These are phyloP conservation scores for Saccharomycopsis microspora DNA, from an alignment of 805 yeast genomes.

Conservation along the genomic window DNA sequence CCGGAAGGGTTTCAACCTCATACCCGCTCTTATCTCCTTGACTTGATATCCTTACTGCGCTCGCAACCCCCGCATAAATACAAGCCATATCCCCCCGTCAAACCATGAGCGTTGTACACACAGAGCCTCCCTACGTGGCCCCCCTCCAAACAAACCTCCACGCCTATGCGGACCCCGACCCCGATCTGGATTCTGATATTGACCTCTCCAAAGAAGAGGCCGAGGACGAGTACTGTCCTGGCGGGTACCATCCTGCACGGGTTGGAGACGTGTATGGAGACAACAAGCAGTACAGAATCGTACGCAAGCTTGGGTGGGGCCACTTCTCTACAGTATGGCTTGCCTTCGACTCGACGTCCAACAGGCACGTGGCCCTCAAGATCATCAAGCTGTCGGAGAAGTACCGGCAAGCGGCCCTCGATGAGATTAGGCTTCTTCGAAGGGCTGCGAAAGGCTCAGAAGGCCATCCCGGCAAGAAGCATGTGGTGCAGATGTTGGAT, in stretches of 20 bases:
- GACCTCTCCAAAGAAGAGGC: slow-evolving; percentile 65
- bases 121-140: no score
- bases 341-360: slow-evolving; percentile 45
- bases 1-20: no score
- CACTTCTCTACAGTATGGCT: slow-evolving; percentile 95
- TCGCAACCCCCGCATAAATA: no score
- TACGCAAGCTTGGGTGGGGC: slow-evolving; percentile 97
- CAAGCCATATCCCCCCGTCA: no score
- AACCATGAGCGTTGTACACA: no score
- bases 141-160: background rate
- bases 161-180: slow-evolving; percentile 17
- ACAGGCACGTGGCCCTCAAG: slow-evolving; percentile 75
- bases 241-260: slow-evolving; percentile 93
- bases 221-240: slow-evolving; percentile 71
- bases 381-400: slow-evolving; percentile 85
- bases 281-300: slow-evolving; percentile 56
- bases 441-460: slow-evolving; percentile 51
- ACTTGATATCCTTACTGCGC: no score
- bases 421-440: slow-evolving; percentile 75
- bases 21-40: no score
- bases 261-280: slow-evolving; percentile 79
- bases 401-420: slow-evolving; percentile 89
- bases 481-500: slow-evolving; percentile 72
- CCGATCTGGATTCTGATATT: slow-evolving; percentile 26
- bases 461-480: slow-evolving; percentile 70